Base-by-base conservation (phyloP, 257 asterid genomes). In the Nicotiana obtusifolia region DNA sequence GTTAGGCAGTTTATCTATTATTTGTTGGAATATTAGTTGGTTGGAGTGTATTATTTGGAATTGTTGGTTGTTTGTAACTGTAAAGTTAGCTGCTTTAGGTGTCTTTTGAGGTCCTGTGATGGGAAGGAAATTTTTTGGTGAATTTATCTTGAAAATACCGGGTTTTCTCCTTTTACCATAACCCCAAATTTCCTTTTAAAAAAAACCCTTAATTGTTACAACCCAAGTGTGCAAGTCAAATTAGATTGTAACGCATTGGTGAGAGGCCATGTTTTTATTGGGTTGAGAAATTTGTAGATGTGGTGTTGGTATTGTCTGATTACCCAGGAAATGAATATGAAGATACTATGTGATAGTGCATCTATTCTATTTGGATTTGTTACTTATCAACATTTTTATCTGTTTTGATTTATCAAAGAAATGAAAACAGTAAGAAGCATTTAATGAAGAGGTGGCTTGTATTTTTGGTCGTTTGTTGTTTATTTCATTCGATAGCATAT, bases 141-240 rank as follows among this genome's bases (percentile, higher is more conserved):
- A 78, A n/a, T 78, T 60, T 78, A 7, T 47, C 60, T 47, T 73
- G 79, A 73, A 71, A 73, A 44, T 73, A 56, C 17, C 9, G 22
- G 24, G 62, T 17, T 57, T 57, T 57, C 20, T 8, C 62, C 62
- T 19, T 57, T 57, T 60, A 20, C 30, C 65, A n/a, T 20, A 60
- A 10, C 7, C 65, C 16, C 30, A 60, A 60, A 60, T 4, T 60
- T 22, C 28, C 5, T 11, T 3, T n/a, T 0, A 17, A 10, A 60
- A 10, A 8, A 20, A 7, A 0, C 5, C 78, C 60, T 10, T 5
- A 73, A 44, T 13, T 73, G 24, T 13, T 22, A 44, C 35, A 20
- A 41, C 77, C 24, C 33, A 69, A 44, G 60, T 22, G 22, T 64
- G 33, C 49, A 30, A 31, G 75, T 16, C 49, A 66, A 31, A 31